Base-by-base conservation (phyloP, 2,329 filamentous ascomycete genomes). In the Sarocladium brachiariae region DNA sequence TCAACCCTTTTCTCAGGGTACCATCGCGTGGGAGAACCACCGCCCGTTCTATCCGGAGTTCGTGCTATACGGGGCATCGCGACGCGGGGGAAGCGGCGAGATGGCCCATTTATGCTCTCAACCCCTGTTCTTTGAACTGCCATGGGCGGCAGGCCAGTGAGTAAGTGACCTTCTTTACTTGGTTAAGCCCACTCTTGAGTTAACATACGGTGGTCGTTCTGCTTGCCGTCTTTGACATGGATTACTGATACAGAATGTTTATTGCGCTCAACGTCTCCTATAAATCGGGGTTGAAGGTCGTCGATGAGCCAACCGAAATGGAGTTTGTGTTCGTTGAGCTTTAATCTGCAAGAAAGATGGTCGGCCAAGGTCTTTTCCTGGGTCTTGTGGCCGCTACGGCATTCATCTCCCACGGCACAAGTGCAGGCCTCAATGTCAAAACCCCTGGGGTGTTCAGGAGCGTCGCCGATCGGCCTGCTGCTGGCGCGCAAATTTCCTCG, bases 81-180 rank as follows among this genome's bases (percentile, higher is more conserved):
- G 37, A 39, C 19, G 37, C 37, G 37, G 37, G 37, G 37, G 37
- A 39, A 23, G 23, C 23, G 19, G 37, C 16, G 16, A 39, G 19
- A 4, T 39, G 16, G 16, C 18, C 16, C 23, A n/a, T 27, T 25
- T 25, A 23, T 23, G 7, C 21, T 11, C 11, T 27, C 8, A n/a
- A 43, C 39, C 39, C 37, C 37, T 39, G 37, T 19, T 23, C 37
- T 39, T 4, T 39, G 7, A 3, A 4, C 16, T n/a, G 11, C 34
- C 34, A 37, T 37, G 16, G 6, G 8, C 16, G 34, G 9, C 34
- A 39, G 37, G 37, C 37, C 8, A 9, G 19, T 6, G n/a, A n/a
- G n/a, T 23, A 7, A 39, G 8, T 19, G 23, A 45, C 39, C 39
- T 45, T 45, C 39, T 45, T 45, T 16, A n/a, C 23, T 45, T 45